Conservation (phyloP, 805 yeast species). For the Huiozyma naganishii region DNA sequence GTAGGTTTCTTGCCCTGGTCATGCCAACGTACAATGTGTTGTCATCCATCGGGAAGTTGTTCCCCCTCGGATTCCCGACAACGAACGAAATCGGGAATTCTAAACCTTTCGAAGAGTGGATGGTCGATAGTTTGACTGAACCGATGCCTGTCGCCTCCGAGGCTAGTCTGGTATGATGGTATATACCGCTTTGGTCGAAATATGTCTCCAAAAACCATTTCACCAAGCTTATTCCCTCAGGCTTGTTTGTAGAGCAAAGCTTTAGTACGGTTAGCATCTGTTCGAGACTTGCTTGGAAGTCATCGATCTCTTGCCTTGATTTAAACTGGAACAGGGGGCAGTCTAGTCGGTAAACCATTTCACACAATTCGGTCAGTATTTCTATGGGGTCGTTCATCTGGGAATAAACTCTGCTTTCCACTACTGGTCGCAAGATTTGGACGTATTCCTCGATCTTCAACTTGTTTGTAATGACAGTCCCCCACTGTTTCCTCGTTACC, state of each 20-base stretch:
- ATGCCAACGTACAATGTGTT: constrained; percentile 52
- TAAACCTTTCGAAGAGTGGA: constrained; percentile 66
- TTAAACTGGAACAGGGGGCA: constrained; percentile 15
- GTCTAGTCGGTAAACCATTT: constrained; percentile 28
- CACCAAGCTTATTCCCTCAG: constrained; percentile 15
- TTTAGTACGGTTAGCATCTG: constrained; percentile 31
- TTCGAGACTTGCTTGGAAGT: constrained; percentile 21
- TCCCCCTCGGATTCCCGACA: constrained; percentile 9
- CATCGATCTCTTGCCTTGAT: constrained; percentile 13
- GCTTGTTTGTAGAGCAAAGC: constrained; percentile 16
- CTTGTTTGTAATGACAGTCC: constrained; percentile 9
- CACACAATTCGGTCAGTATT: constrained; percentile 28
- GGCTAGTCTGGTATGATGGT: constrained; percentile 3
- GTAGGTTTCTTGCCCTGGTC: constrained; percentile 44
- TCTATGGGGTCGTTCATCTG: constrained; percentile 25
- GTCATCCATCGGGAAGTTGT: constrained; percentile 21
- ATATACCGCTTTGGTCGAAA: constrained; percentile 15
- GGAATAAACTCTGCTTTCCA: background rate
- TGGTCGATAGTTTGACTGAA: constrained; percentile 48
- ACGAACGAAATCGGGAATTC: constrained; percentile 64
- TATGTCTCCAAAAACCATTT: constrained; percentile 28
- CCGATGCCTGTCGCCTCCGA: background rate
- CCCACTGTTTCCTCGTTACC: constrained; percentile 10
- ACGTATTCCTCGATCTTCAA: constrained; percentile 23
- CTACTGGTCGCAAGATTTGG: constrained; percentile 8